phyloP scores from a whole-genome alignment of 495 filamentous ascomycete genomes.

The Penicillium manginii region DNA sequence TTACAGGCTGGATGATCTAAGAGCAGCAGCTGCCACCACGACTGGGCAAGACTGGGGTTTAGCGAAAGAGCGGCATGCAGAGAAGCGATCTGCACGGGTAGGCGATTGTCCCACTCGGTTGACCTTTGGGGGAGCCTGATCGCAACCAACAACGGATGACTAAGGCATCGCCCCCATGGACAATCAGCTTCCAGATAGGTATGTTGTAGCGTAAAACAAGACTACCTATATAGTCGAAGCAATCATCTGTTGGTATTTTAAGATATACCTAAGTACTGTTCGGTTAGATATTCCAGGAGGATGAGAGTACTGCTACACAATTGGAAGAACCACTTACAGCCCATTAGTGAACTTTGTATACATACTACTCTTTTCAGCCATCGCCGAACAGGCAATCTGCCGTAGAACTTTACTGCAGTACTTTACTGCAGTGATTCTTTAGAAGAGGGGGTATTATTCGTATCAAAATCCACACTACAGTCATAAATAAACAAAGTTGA shows the following conservation, averaged over 20 bases:
- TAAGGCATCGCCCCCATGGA: conserved; percentile 18
- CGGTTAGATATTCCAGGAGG: no score
- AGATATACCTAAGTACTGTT: no score
- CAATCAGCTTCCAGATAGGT: no score
- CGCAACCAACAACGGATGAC: conserved; percentile 27
- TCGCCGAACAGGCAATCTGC: not conserved
- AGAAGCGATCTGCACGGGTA: conserved; percentile 18
- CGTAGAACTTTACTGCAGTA: not conserved
- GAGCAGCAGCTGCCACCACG: conserved; percentile 22
- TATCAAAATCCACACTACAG: no score
- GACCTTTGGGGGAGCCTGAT: conserved; percentile 22
- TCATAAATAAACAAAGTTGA: not conserved
- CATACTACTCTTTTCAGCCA: not conserved
- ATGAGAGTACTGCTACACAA: no score
- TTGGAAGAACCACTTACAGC: no score
- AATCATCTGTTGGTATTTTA: no score
- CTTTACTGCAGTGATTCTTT: not conserved
- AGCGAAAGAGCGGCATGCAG: conserved; percentile 7
- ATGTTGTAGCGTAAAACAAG: no score
- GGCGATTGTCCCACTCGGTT: conserved; percentile 26
- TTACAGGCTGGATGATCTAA: conserved; percentile 23
- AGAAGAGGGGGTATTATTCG: not conserved
- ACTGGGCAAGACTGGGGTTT: conserved; percentile 2
- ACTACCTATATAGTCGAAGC: no score
- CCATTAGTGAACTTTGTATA: not conserved